Evolutionary conservation across 2,329 filamentous ascomycete genomes (phyloP).

Genomic region (Cordyceps sp.): DNA sequence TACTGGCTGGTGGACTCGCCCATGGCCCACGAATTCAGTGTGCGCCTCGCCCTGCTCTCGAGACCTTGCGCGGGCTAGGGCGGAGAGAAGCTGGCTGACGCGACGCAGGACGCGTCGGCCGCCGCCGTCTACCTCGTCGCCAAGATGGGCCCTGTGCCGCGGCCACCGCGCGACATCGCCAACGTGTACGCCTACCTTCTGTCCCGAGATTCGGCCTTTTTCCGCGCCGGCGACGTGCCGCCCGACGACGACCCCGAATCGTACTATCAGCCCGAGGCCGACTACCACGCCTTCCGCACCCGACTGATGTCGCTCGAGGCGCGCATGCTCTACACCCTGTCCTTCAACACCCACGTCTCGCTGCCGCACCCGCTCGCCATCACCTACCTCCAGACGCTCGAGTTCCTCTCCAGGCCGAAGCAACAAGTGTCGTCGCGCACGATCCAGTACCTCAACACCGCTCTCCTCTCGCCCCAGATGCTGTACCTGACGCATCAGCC

Average conservation of each 20-base stretch:
- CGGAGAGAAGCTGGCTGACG: too few species aligned
- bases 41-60: too few species aligned
- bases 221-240: conserved; percentile 18
- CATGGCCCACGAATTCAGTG: conserved; percentile 41
- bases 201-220: conserved; percentile 41
- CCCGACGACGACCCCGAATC: conserved; percentile 25
- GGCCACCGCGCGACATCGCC: conserved; percentile 62
- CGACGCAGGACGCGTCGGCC: conserved; percentile 72
- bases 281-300: conserved; percentile 47
- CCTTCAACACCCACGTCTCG: conserved; percentile 72
- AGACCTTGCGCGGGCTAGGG: too few species aligned
- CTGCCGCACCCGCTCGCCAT: conserved; percentile 76
- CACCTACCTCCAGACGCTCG: conserved; percentile 83
- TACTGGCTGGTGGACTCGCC: conserved; percentile 53
- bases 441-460: conserved; percentile 70
- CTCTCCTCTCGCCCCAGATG: conserved; percentile 72
- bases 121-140: conserved; percentile 65
- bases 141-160: conserved; percentile 65
- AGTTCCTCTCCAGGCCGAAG: conserved; percentile 34
- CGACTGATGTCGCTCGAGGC: conserved; percentile 61
- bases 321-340: conserved; percentile 56
- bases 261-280: conserved; percentile 58
- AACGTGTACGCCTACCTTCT: conserved; percentile 75
- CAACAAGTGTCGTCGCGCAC: conserved; percentile 44
- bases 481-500: conserved; percentile 89